Percentiles rank a stretch among this genome's conserved stretches.
Evolutionary conservation across 306 rosid species (phyloP).

Genomic region (Dryas drummondii): DNA sequence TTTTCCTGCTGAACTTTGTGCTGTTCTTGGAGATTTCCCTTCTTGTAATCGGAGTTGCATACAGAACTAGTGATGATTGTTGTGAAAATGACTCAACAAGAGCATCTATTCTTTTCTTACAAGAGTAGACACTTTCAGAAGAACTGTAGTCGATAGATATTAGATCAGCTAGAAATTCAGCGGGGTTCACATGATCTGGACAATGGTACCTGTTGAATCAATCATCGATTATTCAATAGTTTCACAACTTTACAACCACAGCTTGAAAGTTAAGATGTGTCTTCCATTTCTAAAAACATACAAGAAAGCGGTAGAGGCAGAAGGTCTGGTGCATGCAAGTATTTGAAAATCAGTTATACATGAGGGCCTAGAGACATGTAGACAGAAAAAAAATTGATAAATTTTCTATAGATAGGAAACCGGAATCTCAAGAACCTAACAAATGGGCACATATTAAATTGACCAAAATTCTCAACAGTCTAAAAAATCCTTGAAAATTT

Average conservation of each 20-base stretch:
- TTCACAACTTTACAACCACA: conserved; percentile 19
- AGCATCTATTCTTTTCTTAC: conserved; percentile 71
- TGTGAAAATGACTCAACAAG: conserved; percentile 81
- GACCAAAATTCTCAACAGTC: no score
- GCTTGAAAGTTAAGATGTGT: neutral
- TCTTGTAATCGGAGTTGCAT: conserved; percentile 68
- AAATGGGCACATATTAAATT: no score
- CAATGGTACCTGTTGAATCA: conserved; percentile 67
- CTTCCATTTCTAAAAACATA: no score
- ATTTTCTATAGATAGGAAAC: no score
- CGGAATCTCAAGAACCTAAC: no score
- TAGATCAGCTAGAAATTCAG: conserved; percentile 95
- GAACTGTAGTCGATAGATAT: conserved; percentile 90
- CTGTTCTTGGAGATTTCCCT: conserved; percentile 41
- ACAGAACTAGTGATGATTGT: conserved; percentile 51
- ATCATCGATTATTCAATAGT: conserved; percentile 26
- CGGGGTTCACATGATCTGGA: conserved; percentile 87
- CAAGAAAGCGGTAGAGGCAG: no score
- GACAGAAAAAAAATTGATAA: no score
- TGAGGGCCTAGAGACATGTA: no score
- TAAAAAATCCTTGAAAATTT: no score
- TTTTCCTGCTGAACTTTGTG: conserved; percentile 39
- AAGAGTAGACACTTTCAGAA: conserved; percentile 76
- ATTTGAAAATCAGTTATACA: no score
- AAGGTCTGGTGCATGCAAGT: no score